phyloP scores from a whole-genome alignment of 1,284 basidiomycete species.

The Microbotryomycetes sp. region DNA sequence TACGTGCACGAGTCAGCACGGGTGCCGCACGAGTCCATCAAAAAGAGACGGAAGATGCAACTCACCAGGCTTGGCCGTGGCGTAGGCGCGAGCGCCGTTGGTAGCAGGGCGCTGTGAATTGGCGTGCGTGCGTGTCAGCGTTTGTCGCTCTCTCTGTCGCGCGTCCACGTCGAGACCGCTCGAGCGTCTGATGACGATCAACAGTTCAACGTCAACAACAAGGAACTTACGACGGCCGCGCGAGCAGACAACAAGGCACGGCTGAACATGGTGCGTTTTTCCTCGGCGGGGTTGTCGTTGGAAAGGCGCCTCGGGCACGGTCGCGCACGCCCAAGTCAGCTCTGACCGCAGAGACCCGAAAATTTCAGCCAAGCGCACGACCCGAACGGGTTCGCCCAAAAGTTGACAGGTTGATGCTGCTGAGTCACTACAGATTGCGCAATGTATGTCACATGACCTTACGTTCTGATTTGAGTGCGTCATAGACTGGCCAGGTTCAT shows the following conservation, averaged over 20 bases:
- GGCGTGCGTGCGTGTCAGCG: slow-evolving; percentile 1
- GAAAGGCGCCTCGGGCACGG: not conserved
- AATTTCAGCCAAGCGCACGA: no score
- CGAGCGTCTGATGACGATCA: not conserved
- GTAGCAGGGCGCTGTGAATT: slow-evolving; percentile 21
- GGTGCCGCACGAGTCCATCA: slow-evolving; percentile 1
- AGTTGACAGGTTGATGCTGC: no score
- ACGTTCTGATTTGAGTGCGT: no score
- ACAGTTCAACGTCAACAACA: not conserved
- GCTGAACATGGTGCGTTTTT: slow-evolving; percentile 4
- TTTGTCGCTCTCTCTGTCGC: not conserved
- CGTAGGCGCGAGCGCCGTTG: slow-evolving; percentile 57
- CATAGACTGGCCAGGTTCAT: no score
- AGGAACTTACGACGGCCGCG: not conserved
- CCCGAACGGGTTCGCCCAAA: no score
- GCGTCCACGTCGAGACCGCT: not conserved
- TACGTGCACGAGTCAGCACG: not conserved
- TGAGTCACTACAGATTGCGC: no score
- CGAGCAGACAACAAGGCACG: slow-evolving; percentile 2
- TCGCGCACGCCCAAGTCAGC: not conserved
- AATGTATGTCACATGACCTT: no score
- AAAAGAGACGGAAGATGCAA: slow-evolving; percentile 31
- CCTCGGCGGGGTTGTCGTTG: not conserved
- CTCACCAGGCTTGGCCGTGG: slow-evolving; percentile 94
- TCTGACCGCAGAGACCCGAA: not conserved